A percentile compares a stretch with the other conserved stretches of the same genome.
These are phyloP conservation scores for Hypoxylon intermedium DNA, from an alignment of 495 filamentous ascomycete species.

Conservation along the genomic window DNA sequence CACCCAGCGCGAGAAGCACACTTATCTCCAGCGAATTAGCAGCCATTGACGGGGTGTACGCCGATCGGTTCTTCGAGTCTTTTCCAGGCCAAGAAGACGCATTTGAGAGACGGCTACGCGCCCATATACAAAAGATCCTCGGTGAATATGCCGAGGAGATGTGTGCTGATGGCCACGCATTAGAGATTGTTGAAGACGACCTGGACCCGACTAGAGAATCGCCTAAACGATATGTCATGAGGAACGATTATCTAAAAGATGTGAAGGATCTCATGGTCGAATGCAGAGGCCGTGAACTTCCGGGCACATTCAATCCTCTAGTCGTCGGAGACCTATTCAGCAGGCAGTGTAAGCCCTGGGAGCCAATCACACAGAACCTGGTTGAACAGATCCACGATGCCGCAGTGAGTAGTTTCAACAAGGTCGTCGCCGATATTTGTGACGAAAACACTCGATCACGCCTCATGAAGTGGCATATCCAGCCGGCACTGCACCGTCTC, in stretches of 20 bases:
- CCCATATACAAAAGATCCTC: slow-evolving; percentile 41
- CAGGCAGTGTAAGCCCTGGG: slow-evolving; percentile 49
- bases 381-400: slow-evolving; percentile 44
- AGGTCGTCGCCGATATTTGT: slow-evolving; percentile 42
- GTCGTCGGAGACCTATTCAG: slow-evolving; percentile 50
- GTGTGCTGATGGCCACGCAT: slow-evolving; percentile 36
- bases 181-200: slow-evolving; percentile 37
- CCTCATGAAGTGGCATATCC: slow-evolving; percentile 50
- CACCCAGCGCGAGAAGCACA: slow-evolving; percentile 50
- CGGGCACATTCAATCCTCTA: slow-evolving; percentile 51
- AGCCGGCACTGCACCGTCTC: slow-evolving; percentile 45
- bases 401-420: slow-evolving; percentile 37
- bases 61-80: slow-evolving; percentile 37
- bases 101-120: slow-evolving; percentile 39
- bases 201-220: slow-evolving; percentile 12
- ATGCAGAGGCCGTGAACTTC: slow-evolving; percentile 47
- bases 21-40: slow-evolving; percentile 48
- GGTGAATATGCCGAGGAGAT: slow-evolving; percentile 40
- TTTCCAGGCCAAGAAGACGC: slow-evolving; percentile 34
- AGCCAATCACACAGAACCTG: slow-evolving; percentile 39
- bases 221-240: slow-evolving; percentile 12
- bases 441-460: slow-evolving; percentile 46
- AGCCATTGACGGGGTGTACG: slow-evolving; percentile 39
- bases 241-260: slow-evolving; percentile 7
- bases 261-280: slow-evolving; percentile 26